Evolutionary conservation across 495 filamentous ascomycete species (phyloP).

Genomic region (Echria macrotheca): DNA sequence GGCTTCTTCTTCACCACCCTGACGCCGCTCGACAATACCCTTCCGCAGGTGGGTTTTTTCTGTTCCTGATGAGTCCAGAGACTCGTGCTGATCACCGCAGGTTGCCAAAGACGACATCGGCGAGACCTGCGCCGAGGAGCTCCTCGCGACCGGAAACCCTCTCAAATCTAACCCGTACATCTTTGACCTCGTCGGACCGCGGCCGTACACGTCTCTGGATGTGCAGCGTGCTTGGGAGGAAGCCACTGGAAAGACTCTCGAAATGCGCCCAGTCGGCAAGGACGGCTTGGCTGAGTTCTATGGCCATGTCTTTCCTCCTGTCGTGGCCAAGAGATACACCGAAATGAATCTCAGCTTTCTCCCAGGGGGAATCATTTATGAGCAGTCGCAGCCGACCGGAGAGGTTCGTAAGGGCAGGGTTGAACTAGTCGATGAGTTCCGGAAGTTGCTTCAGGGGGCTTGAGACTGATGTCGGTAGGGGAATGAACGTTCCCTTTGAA

Average conservation of each 20-base stretch:
- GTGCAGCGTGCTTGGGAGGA: conserved; percentile 20
- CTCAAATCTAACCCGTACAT: conserved; percentile 14
- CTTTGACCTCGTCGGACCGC: conserved; percentile 20
- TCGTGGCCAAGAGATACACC: conserved; percentile 11
- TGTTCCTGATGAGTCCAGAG: too few relatives aligned
- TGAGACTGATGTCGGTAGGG: not conserved
- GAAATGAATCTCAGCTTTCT: conserved; percentile 19
- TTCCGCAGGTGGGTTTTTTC: conserved; percentile 15
- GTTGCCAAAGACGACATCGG: conserved; percentile 24
- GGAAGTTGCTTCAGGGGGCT: not conserved
- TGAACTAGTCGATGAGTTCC: conserved; percentile 5
- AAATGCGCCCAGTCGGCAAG: conserved; percentile 15
- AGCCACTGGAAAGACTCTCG: conserved; percentile 12
- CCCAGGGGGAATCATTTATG: conserved; percentile 18
- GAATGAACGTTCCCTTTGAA: too few relatives aligned
- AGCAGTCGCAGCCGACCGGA: conserved; percentile 16
- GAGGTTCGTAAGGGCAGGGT: conserved; percentile 13
- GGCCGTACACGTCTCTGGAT: conserved; percentile 12
- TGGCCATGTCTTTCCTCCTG: conserved; percentile 13
- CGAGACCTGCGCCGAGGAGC: conserved; percentile 10
- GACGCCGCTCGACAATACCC: conserved; percentile 12
- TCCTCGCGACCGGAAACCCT: conserved; percentile 4
- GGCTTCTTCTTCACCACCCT: conserved; percentile 20
- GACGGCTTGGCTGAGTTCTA: conserved; percentile 19
- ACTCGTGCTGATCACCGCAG: not conserved